Base-by-base conservation (phyloP, 495 filamentous ascomycete species). In the Neurospora sp. region DNA sequence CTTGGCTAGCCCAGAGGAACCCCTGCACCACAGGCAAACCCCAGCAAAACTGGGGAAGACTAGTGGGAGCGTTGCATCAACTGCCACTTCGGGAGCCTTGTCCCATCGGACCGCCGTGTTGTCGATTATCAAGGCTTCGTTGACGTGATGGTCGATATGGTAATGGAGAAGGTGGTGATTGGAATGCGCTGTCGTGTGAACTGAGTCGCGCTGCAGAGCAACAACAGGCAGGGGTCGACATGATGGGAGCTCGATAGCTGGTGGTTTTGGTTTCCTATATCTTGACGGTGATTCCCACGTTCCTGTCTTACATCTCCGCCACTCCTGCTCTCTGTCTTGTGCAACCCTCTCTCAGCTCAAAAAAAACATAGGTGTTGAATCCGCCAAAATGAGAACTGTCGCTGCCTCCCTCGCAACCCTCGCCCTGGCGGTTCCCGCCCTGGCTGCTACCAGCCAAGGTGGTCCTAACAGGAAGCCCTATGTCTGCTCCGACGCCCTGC, bases 401-500 rank as follows among this genome's bases (percentile, higher is more conserved):
- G 53, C 53, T 65, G 53, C 53, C 27, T 65, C 53, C 53, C 53
- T 65, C 14, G 53, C 53, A 65, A 65, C 27, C 53, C 53, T 65
- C 53, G 53, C 53, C 53, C 53, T 65, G 12, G 53, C 53, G 53
- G 27, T 65, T 65, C 53, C 53, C 53, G 31, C 53, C 27, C 27
- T 65, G 53, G 53, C 53, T 37, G 27, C 53, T 37, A 35, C 53
- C 53, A 35, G 27, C 53, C 53, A 65, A 37, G 53, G 27, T 27
- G 53, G 27, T 65, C 14, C 53, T 65, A 65, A 6, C 53, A 65
- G 53, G 53, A 75, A 73, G 68, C 70, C 70, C 6, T 44, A 75
- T 3, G 78, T 80, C 48, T 65, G 9, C 20, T 77, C 78, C 12
- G 48, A 75, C 20, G 70, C 69, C 22, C 76, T 80, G 44, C 79